These are phyloP conservation scores for Termitomyces sp. DNA, from an alignment of 768 basidiomycete species.

Conservation along the genomic window DNA sequence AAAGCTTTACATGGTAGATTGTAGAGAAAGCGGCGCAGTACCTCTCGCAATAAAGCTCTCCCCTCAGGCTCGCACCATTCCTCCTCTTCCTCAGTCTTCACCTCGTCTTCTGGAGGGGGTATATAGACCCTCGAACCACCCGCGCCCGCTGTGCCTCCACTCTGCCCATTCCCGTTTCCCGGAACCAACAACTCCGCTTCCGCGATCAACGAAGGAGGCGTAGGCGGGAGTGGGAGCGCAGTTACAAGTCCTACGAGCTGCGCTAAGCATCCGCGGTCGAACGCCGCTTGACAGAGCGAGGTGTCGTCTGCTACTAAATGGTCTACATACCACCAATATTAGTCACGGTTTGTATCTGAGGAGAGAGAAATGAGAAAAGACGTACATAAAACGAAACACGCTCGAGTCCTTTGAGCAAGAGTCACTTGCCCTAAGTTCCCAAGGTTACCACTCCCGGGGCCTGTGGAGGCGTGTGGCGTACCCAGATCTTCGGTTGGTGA, in stretches of 20 bases:
- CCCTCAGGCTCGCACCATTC: constrained; percentile 52
- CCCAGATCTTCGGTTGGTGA: constrained; percentile 15
- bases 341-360: not conserved
- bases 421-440: constrained; percentile 2
- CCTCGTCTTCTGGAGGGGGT: constrained; percentile 21
- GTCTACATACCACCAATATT: constrained; percentile 33
- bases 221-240: constrained; percentile 45
- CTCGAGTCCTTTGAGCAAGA: constrained; percentile 21
- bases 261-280: constrained; percentile 64
- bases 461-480: not conserved
- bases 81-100: constrained; percentile 55
- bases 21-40: constrained; percentile 25
- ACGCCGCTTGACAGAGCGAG: constrained; percentile 63
- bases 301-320: constrained; percentile 71
- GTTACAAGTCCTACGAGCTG: constrained; percentile 53
- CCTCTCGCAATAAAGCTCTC: constrained; percentile 61
- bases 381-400: constrained; percentile 77
- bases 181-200: not conserved
- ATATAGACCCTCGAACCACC: constrained; percentile 2
- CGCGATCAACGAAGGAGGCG: not conserved
- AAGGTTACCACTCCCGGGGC: not conserved
- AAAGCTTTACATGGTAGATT: not conserved
- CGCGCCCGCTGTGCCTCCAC: not conserved
- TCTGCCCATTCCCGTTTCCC: not conserved
- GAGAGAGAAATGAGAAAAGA: constrained; percentile 12